Base-by-base conservation (phyloP, 305 asterid species). In the Rubia tinctorum region DNA sequence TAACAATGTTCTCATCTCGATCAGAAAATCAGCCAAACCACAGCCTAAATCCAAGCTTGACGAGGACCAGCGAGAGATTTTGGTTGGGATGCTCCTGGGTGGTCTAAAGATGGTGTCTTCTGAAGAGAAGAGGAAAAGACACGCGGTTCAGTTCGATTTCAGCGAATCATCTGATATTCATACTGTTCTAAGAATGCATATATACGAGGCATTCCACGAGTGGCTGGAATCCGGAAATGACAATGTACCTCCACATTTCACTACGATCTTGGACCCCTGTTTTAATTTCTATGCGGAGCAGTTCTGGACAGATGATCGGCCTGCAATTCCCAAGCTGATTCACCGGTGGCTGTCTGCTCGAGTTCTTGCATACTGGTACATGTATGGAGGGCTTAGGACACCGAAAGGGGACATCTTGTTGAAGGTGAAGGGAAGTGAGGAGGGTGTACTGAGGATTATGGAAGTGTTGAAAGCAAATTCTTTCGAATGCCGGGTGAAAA, bases 351-450 rank as follows among this genome's bases (percentile, higher is more conserved):
- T 94, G 76, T 90, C 98, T 2, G 96, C 96, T 59, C 88, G 91
- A 44, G 93, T 86, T 80, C 91, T 94, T 82, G 99, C 98, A 12
- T 92, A 90, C 68, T 94, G 99, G 99, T 94, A 90, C 45, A 91
- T 94, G 99, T 89, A 89, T 27, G 89, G 91, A 4, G 99, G 99
- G 45, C 84, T 86, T 74, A 87, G 88, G 78, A 90, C 96, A 44
- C 84, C 93, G 8, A 80, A 89, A 1, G 97, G 97, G 49, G 97
- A 94, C 78, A 88, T 94, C 71, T 73, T 94, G 63, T 81, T 94
- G 89, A 91, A 79, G 86, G 79, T 89, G 74, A 90, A 77, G 81
- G 92, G 88, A 23, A 75, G 83, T 67, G 30, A 73, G 80, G 96
- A 91, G 72, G 95, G 90, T 39, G 85, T 84, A 23, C 22, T 42